Conservation (phyloP, 169 alveolate genomes). For the Neospora caninum region DNA sequence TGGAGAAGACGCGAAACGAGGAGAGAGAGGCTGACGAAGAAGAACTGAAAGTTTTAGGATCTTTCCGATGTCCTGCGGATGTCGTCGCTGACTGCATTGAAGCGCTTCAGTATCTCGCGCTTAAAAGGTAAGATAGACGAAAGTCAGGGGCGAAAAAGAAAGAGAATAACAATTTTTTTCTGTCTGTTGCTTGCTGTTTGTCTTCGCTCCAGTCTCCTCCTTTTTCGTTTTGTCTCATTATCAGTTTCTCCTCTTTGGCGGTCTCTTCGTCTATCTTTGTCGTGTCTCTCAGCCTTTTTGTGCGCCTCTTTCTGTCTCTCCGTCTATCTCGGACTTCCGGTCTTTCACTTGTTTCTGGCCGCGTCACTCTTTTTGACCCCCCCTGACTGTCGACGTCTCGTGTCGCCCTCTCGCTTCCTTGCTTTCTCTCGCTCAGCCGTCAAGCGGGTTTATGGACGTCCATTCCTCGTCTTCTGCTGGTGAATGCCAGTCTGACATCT, state of each 20-base stretch:
- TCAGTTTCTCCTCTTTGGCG: not conserved
- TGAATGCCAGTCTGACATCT: slow-evolving; percentile 22
- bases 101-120: slow-evolving; percentile 51
- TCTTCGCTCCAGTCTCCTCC: not conserved
- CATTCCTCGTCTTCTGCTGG: slow-evolving; percentile 49
- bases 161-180: not conserved
- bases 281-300: too few species aligned
- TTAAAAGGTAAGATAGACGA: slow-evolving; percentile 36
- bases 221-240: not conserved
- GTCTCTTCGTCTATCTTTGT: too few species aligned
- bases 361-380: not conserved
- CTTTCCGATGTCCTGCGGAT: slow-evolving; percentile 57
- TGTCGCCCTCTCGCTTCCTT: not conserved
- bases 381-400: not conserved
- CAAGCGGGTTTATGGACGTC: slow-evolving; percentile 63
- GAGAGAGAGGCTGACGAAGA: not conserved
- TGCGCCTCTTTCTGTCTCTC: too few species aligned
- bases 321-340: not conserved
- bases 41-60: slow-evolving; percentile 20
- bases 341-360: too few species aligned
- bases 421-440: slow-evolving; percentile 25
- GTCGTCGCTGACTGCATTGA: slow-evolving; percentile 57
- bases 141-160: not conserved
- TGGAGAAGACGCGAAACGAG: not conserved
- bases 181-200: not conserved